Evolutionary conservation across 2,329 filamentous ascomycete species (phyloP), one percentile per base, ranked within the genome.

Genomic region (Sporothrix brunneoviolacea): DNA sequence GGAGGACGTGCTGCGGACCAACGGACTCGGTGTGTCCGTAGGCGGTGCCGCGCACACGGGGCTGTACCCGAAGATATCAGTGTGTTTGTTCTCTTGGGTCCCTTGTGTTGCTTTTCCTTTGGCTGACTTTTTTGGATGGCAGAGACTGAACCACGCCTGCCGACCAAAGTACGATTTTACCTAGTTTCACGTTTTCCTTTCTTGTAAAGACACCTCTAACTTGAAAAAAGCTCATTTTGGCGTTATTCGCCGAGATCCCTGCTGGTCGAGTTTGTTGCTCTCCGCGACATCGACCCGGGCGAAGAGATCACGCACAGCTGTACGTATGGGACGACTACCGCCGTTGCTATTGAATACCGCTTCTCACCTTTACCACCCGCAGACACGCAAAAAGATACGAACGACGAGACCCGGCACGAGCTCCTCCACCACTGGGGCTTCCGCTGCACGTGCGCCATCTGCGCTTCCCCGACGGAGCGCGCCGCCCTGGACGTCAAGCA

Each of bases 121-220:
- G n/a, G n/a, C n/a, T n/a, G n/a, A n/a, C n/a, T n/a, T n/a, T n/a
- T n/a, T n/a, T n/a, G n/a, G n/a, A 55, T 54, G 4, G 57, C 54
- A 60, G 58, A 57, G 57, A 44, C 49, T 59, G 8, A 61, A 60
- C 35, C 59, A 61, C 16, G 56, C 57, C 12, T 60, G 59, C 18
- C 54, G 52, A 9, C 58, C 59, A 28, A 61, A 60, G 59, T 60
- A 52, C 4, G 30, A 32, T 18, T 36, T 19, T 19, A 16, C 2
- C n/a, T 7, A n/a, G n/a, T n/a, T n/a, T n/a, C n/a, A n/a, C n/a
- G n/a, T n/a, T n/a, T n/a, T 8, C 19, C 38, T 19, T 4, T 19
- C 10, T 6, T 19, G 7, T 19, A 4, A 3, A 9, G 3, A 10
- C 8, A 1, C n/a, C n/a, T 4, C 15, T 28, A 15, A 27, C 33